phyloP scores from a whole-genome alignment of 495 filamentous ascomycete genomes.

The Chaetomium cochliodes region DNA sequence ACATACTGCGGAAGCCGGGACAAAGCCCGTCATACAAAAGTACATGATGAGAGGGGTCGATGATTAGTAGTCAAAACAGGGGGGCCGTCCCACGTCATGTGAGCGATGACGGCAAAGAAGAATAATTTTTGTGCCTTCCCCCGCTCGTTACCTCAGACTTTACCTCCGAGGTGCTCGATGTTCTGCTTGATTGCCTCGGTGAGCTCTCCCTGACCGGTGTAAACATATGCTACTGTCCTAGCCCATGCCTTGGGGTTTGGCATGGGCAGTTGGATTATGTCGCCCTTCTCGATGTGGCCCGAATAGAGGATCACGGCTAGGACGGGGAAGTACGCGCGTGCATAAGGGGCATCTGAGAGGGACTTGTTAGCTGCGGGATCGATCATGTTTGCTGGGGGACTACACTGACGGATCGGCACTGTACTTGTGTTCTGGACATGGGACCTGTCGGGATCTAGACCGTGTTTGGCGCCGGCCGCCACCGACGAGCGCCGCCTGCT shows the following conservation, averaged over 20 bases:
- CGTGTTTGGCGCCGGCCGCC: slow-evolving; percentile 3
- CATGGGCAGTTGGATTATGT: slow-evolving; percentile 55
- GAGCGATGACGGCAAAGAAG: slow-evolving; percentile 16
- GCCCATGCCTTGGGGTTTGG: slow-evolving; percentile 55
- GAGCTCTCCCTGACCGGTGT: slow-evolving; percentile 50
- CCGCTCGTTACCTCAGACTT: slow-evolving; percentile 33
- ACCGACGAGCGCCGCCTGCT: slow-evolving; percentile 19
- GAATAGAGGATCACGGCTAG: slow-evolving; percentile 53
- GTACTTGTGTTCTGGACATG: slow-evolving; percentile 36
- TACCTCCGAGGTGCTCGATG: slow-evolving; percentile 54
- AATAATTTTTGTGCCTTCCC: slow-evolving; percentile 3
- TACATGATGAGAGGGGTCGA: slow-evolving; percentile 18
- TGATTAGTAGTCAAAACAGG: neutral
- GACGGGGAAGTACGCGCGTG: slow-evolving; percentile 49
- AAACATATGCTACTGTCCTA: slow-evolving; percentile 51
- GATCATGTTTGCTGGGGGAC: neutral
- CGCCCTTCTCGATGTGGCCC: slow-evolving; percentile 49
- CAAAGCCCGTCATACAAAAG: slow-evolving; percentile 10
- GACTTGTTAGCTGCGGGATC: slow-evolving; percentile 17
- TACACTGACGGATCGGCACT: slow-evolving; percentile 51
- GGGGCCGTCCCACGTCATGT: slow-evolving; percentile 23
- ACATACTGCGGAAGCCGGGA: neutral
- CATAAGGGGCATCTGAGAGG: slow-evolving; percentile 49
- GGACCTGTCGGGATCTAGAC: slow-evolving; percentile 22
- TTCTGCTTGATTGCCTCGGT: slow-evolving; percentile 50